Evolutionary conservation across 768 basidiomycete genomes (phyloP).

Genomic region (Russula sp.): DNA sequence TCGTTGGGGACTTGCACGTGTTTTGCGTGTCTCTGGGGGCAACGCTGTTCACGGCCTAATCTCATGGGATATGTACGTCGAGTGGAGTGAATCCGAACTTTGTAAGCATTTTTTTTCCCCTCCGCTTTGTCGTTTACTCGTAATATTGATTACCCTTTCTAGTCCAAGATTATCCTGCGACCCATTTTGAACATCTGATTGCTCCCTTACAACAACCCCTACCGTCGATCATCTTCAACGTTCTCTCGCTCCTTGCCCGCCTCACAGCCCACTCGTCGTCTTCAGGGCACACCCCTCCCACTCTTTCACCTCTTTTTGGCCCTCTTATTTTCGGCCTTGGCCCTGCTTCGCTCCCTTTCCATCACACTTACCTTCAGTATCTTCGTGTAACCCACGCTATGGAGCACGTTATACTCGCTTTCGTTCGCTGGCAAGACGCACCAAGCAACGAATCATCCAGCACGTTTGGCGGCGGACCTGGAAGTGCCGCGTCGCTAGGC

Average conservation of each 20-base stretch:
- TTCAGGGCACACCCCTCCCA: slow-evolving; percentile 88
- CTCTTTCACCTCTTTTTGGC: slow-evolving; percentile 85
- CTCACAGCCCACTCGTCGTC: slow-evolving; percentile 79
- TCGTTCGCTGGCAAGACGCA: slow-evolving; percentile 78
- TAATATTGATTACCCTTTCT: slow-evolving; percentile 21
- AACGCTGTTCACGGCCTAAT: slow-evolving; percentile 80
- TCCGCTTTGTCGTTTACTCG: not conserved
- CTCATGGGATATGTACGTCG: slow-evolving; percentile 78
- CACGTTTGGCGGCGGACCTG: slow-evolving; percentile 42
- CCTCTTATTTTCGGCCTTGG: slow-evolving; percentile 86
- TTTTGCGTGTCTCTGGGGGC: slow-evolving; percentile 66
- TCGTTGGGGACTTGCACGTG: slow-evolving; percentile 86
- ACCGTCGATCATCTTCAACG: slow-evolving; percentile 58
- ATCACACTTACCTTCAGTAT: slow-evolving; percentile 63
- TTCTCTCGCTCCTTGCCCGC: slow-evolving; percentile 78
- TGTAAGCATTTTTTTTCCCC: slow-evolving; percentile 47
- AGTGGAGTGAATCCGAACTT: slow-evolving; percentile 80
- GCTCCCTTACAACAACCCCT: slow-evolving; percentile 50
- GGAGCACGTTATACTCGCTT: slow-evolving; percentile 90
- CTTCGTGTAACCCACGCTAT: slow-evolving; percentile 81
- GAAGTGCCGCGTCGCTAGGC: slow-evolving; percentile 53
- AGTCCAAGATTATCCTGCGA: slow-evolving; percentile 66
- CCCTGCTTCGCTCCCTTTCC: slow-evolving; percentile 48
- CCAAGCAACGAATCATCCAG: slow-evolving; percentile 33
- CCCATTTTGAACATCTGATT: slow-evolving; percentile 71